These are phyloP conservation scores for Solanum bulbocastanum DNA, from an alignment of 257 asterid genomes.

Conservation along the genomic window DNA sequence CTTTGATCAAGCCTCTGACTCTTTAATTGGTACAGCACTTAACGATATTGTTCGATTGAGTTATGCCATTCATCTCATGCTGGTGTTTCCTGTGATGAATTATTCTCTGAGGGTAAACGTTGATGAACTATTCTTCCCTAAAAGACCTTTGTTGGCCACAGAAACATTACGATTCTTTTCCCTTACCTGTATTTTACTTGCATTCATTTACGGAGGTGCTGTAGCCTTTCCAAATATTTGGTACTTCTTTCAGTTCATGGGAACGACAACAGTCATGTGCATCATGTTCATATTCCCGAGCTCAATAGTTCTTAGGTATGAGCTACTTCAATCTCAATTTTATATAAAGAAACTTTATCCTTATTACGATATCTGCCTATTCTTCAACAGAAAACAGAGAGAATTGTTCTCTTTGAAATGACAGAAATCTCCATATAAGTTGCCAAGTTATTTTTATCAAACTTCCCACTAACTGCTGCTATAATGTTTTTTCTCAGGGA, in stretches of 20 bases:
- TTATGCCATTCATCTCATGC: conserved; percentile 92
- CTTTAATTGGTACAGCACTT: conserved; percentile 31
- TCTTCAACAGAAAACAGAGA: not conserved
- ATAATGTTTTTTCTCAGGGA: conserved; percentile 38
- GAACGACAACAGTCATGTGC: conserved; percentile 85
- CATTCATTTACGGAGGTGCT: conserved; percentile 53
- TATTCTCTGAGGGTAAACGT: conserved; percentile 76
- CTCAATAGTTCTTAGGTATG: conserved; percentile 77
- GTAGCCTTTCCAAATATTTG: conserved; percentile 79
- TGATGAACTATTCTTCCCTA: conserved; percentile 72
- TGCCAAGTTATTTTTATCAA: not conserved
- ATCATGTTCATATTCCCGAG: conserved; percentile 95
- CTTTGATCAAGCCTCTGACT: conserved; percentile 59
- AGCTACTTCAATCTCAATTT: not conserved
- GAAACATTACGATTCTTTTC: conserved; percentile 41
- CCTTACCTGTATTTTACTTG: conserved; percentile 47
- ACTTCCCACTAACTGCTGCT: not conserved
- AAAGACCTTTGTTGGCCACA: conserved; percentile 31
- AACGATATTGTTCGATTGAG: conserved; percentile 68
- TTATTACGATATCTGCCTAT: not conserved
- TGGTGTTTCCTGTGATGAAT: conserved; percentile 96
- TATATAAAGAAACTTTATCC: not conserved
- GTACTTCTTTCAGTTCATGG: conserved; percentile 97
- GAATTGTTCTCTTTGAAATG: not conserved
- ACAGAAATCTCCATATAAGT: not conserved